These are phyloP conservation scores for Xylaria cubensis DNA, from an alignment of 495 filamentous ascomycete species.

Conservation along the genomic window DNA sequence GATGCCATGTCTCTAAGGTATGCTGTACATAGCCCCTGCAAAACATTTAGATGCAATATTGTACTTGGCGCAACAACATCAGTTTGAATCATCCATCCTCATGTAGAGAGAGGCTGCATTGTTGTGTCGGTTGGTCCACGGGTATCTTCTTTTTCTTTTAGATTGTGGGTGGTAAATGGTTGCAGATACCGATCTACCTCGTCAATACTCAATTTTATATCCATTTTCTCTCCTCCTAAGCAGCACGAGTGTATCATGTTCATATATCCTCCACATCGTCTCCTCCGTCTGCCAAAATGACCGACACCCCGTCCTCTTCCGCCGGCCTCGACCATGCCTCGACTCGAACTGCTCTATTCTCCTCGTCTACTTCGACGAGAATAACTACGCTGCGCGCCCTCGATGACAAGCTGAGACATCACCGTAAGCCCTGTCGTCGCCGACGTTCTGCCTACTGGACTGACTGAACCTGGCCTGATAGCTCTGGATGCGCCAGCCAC, in stretches of 20 bases:
- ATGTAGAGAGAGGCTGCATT: conserved; percentile 2
- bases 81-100: conserved; percentile 21
- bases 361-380: conserved; percentile 56
- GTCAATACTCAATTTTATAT: not conserved
- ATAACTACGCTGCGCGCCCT: conserved; percentile 51
- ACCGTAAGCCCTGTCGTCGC: conserved; percentile 43
- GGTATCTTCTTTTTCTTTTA: not conserved
- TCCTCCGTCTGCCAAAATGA: conserved; percentile 48
- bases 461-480: conserved; percentile 31
- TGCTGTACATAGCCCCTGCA: conserved; percentile 1
- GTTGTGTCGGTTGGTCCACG: not conserved
- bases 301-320: conserved; percentile 45
- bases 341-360: conserved; percentile 49
- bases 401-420: conserved; percentile 54
- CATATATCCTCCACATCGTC: conserved; percentile 32
- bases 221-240: not conserved
- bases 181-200: not conserved
- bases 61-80: conserved; percentile 20
- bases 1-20: not conserved
- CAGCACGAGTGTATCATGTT: conserved; percentile 36
- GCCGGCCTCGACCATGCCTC: conserved; percentile 46
- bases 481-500: conserved; percentile 48
- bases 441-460: not conserved
- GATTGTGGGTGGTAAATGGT: conserved; percentile 3
- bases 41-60: not conserved